A percentile compares a stretch with the other conserved stretches of the same genome.
Evolutionary conservation across 306 rosid genomes (phyloP).

Genomic region (Hippophae tibetana): DNA sequence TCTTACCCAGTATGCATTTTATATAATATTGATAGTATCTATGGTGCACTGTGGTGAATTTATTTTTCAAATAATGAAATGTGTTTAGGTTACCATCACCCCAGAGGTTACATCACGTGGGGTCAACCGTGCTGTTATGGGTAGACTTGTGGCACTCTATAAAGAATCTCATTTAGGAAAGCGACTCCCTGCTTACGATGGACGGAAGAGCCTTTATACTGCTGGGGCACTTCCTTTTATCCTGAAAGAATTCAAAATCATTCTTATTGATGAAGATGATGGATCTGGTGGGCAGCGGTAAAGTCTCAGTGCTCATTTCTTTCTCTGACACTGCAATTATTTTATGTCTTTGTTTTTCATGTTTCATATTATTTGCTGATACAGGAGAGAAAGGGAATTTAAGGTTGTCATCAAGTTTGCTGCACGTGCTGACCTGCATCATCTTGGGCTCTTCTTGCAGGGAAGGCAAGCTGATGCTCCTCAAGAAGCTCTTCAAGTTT

Average conservation of each 20-base stretch:
- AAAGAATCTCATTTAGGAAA: slow-evolving; percentile 69
- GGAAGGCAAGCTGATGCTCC: slow-evolving; percentile 96
- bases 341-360: neutral
- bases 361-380: slow-evolving; percentile 8
- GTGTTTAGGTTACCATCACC: slow-evolving; percentile 64
- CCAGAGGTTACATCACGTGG: slow-evolving; percentile 84
- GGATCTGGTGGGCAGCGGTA: slow-evolving; percentile 76
- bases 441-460: slow-evolving; percentile 77
- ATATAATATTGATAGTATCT: too few species aligned
- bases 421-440: slow-evolving; percentile 93
- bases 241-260: slow-evolving; percentile 62
- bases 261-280: slow-evolving; percentile 76
- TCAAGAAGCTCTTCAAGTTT: slow-evolving; percentile 95
- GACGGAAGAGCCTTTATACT: slow-evolving; percentile 88
- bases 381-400: slow-evolving; percentile 76
- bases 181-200: slow-evolving; percentile 94
- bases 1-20: neutral
- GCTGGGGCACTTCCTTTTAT: slow-evolving; percentile 86
- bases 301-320: neutral
- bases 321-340: neutral
- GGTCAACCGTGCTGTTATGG: slow-evolving; percentile 89
- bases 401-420: slow-evolving; percentile 84
- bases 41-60: too few species aligned
- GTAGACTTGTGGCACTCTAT: slow-evolving; percentile 53
- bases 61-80: too few species aligned